Evolutionary conservation across 257 asterid genomes (phyloP).

Genomic region (Knoxia roxburghii): DNA sequence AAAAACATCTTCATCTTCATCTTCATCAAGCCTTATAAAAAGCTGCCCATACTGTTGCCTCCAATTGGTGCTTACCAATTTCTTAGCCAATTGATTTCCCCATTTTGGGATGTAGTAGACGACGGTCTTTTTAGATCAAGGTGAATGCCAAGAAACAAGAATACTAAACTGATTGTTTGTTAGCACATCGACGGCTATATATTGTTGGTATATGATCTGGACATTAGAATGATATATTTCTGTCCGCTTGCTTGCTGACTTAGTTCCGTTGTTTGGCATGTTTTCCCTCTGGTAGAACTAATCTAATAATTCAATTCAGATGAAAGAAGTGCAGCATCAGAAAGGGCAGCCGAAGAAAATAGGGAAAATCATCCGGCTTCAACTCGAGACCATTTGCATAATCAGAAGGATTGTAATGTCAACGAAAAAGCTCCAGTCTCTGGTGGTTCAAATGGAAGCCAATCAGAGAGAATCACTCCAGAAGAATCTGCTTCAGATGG

Average conservation of each 20-base stretch:
- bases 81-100: neutral
- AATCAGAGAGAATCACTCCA: constrained; percentile 32
- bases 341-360: constrained; percentile 41
- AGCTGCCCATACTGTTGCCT: no score
- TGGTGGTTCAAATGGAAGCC: constrained; percentile 35
- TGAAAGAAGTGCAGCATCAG: constrained; percentile 44
- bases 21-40: neutral
- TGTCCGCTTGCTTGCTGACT: neutral
- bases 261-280: neutral
- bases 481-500: constrained; percentile 57
- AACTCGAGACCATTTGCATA: constrained; percentile 37
- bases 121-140: neutral
- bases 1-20: neutral
- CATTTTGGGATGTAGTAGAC: no score
- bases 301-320: constrained; percentile 34
- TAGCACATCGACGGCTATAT: neutral
- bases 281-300: neutral
- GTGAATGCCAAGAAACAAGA: neutral
- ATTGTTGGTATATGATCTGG: neutral
- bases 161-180: no score
- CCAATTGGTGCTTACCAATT: neutral
- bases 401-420: constrained; percentile 32
- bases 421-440: constrained; percentile 32
- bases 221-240: neutral
- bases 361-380: constrained; percentile 43